Evolutionary conservation across 2,329 filamentous ascomycete genomes (phyloP).

Genomic region (Stagonosporopsis rhizophila): DNA sequence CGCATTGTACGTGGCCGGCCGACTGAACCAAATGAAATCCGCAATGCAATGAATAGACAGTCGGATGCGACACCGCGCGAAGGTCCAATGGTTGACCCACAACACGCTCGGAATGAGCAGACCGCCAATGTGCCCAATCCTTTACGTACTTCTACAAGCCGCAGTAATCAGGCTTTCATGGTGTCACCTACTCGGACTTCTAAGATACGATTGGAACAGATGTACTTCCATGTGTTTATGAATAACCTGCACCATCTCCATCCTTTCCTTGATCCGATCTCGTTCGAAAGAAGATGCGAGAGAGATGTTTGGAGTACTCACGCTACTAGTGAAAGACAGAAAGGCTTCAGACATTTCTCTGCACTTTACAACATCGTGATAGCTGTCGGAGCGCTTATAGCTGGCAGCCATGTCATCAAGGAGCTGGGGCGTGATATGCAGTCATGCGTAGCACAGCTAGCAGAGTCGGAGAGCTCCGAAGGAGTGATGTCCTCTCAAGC

Average conservation of each 20-base stretch:
- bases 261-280: not conserved
- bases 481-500: not conserved
- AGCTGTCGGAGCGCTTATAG: not conserved
- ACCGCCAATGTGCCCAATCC: not conserved
- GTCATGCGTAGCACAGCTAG: not conserved
- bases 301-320: not conserved
- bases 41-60: not conserved
- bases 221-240: not conserved
- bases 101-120: not conserved
- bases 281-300: not conserved
- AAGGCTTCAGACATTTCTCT: not conserved
- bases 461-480: not conserved
- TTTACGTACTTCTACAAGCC: not conserved
- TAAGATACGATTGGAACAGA: not conserved
- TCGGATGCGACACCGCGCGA: not conserved
- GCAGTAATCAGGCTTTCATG: not conserved
- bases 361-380: conserved; percentile 1
- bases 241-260: not conserved
- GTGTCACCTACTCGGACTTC: not conserved
- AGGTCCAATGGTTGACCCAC: not conserved
- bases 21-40: not conserved
- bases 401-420: not conserved
- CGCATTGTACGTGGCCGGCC: not conserved
- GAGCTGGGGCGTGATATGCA: not conserved
- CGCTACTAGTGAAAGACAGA: not conserved